phyloP scores from a whole-genome alignment of 2,329 filamentous ascomycete genomes.

The Aspergillus costaricaensis region DNA sequence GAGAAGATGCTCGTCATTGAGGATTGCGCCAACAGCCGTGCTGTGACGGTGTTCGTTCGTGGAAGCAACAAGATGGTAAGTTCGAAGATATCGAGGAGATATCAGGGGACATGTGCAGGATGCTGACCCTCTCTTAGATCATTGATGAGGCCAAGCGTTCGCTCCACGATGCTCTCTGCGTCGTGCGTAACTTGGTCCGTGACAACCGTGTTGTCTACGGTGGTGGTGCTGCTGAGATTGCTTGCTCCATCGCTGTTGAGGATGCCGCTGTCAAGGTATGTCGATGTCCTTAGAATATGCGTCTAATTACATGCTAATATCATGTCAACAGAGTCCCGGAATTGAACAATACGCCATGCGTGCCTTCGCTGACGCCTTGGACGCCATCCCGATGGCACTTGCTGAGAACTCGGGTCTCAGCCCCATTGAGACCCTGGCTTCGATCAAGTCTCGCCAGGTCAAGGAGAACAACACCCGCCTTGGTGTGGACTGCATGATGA shows the following conservation, averaged over 20 bases:
- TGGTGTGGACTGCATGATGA: slow-evolving; percentile 97
- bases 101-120: not conserved
- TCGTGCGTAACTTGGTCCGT: slow-evolving; percentile 91
- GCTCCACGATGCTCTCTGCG: slow-evolving; percentile 94
- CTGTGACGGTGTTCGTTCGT: slow-evolving; percentile 93
- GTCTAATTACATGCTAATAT: slow-evolving; percentile 8
- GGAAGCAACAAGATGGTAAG: slow-evolving; percentile 99
- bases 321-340: slow-evolving; percentile 69
- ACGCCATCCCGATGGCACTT: slow-evolving; percentile 90
- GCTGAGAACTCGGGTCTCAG: slow-evolving; percentile 96
- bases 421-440: slow-evolving; percentile 91
- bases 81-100: slow-evolving; percentile 13
- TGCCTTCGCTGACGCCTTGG: slow-evolving; percentile 92
- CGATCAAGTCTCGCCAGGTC: slow-evolving; percentile 94
- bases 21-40: slow-evolving; percentile 96
- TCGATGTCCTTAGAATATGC: not conserved
- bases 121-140: slow-evolving; percentile 61
- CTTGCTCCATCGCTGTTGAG: slow-evolving; percentile 93
- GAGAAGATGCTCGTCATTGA: slow-evolving; percentile 99
- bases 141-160: slow-evolving; percentile 99
- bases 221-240: slow-evolving; percentile 93
- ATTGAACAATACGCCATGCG: slow-evolving; percentile 99
- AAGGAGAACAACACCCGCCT: slow-evolving; percentile 78
- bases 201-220: slow-evolving; percentile 98
- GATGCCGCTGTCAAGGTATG: slow-evolving; percentile 80